These are phyloP conservation scores for Boletus rufocinnamomeus DNA, from an alignment of 768 basidiomycete genomes.

Conservation along the genomic window DNA sequence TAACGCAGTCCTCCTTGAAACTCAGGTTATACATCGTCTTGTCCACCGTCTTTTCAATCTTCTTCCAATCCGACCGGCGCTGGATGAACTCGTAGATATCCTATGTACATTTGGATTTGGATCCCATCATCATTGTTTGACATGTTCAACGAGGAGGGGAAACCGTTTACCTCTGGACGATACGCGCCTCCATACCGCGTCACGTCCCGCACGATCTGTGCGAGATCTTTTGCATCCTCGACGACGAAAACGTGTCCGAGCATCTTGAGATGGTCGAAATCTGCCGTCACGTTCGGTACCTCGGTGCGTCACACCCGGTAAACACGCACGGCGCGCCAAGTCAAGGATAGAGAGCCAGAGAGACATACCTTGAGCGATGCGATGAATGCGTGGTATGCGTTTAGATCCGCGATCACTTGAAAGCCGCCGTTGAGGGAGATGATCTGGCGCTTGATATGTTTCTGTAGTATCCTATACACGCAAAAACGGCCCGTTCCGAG, in stretches of 20 bases:
- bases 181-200: conserved; percentile 95
- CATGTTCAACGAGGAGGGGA: background rate
- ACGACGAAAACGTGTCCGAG: conserved; percentile 95
- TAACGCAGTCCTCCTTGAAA: conserved; percentile 88
- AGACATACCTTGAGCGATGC: conserved; percentile 73
- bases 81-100: conserved; percentile 98
- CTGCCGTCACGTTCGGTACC: conserved; percentile 79
- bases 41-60: conserved; percentile 95
- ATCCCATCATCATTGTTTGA: too few species aligned
- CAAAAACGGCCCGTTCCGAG: too few species aligned
- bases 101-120: too few species aligned
- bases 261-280: conserved; percentile 96
- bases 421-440: conserved; percentile 94
- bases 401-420: conserved; percentile 94
- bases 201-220: conserved; percentile 94
- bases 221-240: conserved; percentile 93
- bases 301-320: conserved; percentile 26
- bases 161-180: conserved; percentile 74
- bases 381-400: conserved; percentile 90
- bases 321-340: background rate
- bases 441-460: conserved; percentile 96
- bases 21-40: conserved; percentile 93
- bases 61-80: conserved; percentile 95
- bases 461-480: conserved; percentile 68
- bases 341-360: background rate